Evolutionary conservation across 2,329 filamentous ascomycete species (phyloP), one percentile per base, ranked within the genome.

Genomic region (Fusarium devonianum): DNA sequence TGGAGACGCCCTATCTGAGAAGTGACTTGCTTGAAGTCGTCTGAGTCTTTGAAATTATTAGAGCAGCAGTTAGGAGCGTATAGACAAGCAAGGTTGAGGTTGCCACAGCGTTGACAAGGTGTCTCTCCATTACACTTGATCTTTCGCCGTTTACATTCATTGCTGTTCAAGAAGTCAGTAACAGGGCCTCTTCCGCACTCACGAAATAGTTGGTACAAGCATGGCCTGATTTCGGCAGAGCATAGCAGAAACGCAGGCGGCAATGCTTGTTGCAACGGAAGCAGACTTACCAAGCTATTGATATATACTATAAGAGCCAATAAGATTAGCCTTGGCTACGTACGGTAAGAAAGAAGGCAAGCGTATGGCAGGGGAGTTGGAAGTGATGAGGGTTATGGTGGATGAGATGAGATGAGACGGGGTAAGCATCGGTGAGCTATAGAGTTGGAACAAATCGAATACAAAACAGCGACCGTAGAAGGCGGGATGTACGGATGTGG

Each of bases 21-120:
- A 44, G 85, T 83, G 85, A 97, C 91, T 26, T 86, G 82, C 66
- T 86, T 89, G 77, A 92, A 97, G 69, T 97, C 92, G 8, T 95
- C 90, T 35, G 91, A 92, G 65, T 97, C 92, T 71, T 93, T 94
- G 79, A 96, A 92, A 71, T 84, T 91, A 75, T 84, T 92, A 55
- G 83, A 75, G 67, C 83, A 86, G 69, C 85, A 86, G 64, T 86
- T 86, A 11, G 84, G 80, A 5, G 85, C 78, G 71, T 88, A 89
- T 33, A 86, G 74, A 64, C 86, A 89, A 54, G 80, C 71, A 13
- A 88, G 76, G 60, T 83, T 85, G 69, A 89, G 83, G 60, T 87
- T 86, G 61, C 85, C 82, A 63, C 87, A 90, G 47, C 87, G 78
- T 51, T 84, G 80, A 58, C 87, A 90, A 1, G 85, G 82, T 1